Base-by-base conservation (phyloP, 768 basidiomycete genomes). In the Tylopilus plumbeoviolaceoides region DNA sequence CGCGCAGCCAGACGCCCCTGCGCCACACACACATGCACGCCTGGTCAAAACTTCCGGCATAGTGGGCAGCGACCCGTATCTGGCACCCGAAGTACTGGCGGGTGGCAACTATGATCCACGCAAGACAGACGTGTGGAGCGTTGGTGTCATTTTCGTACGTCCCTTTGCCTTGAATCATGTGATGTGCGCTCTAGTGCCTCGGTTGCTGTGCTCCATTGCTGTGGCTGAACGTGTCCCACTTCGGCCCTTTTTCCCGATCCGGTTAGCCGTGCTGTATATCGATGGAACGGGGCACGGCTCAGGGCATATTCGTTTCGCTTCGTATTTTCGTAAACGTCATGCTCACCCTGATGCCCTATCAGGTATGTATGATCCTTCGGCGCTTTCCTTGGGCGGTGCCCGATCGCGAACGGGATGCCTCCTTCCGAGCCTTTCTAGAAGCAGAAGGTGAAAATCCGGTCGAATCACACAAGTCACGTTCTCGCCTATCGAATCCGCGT, bases 341-440 rank as follows among this genome's bases (percentile, higher is more conserved):
- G 44, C 63, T 64, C 38, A 65, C 38, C n/a, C 27, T 12, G 36
- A 33, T 31, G 14, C 25, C 25, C 14, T 33, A 31, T 44, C 43
- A 69, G 67, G 67, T 70, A 2, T 99, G 97, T 76, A 99, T 99
- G 97, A 77, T 97, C 58, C 81, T 99, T 31, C 81, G 95, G 48
- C 82, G 97, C 47, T 99, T 99, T 77, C 97, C 97, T 5, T 99
- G 97, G 97, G 98, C 93, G 71, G 89, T 98, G 51, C 95, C 97
- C 11, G 97, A 99, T 67, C 77, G 85, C 63, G 95, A 95, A 79
- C 84, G 84, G 17, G 97, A 98, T 68, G 81, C 89, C 51, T 89
- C 85, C 65, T 99, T 92, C 77, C 82, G 85, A 54, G 85, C 92
- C 8, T 99, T 97, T 65, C 87, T 98, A 58, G 80, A 87, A 59